Evolutionary conservation across 805 yeast genomes (phyloP), one percentile per base, ranked within the genome.

Genomic region (Blastobotrys attinorum): DNA sequence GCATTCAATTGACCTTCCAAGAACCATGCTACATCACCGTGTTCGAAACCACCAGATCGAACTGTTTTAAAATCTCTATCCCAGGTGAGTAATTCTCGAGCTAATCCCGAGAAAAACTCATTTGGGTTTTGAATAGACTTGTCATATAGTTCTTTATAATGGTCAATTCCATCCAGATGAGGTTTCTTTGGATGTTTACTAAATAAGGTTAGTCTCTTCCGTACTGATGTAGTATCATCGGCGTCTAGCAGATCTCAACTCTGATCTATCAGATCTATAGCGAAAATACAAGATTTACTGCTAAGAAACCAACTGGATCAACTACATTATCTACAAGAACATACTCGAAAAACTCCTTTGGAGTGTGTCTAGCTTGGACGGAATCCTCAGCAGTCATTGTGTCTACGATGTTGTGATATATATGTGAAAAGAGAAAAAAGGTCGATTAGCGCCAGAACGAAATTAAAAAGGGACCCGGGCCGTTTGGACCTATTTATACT

Each of bases 1-100:
- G 98, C 98, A 61, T 92, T 92, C 61, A 90, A 73, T 68, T 83
- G 79, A 60, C 98, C 98, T 50, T 86, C 89, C 40, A 87, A 66
- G 59, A 92, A 92, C 97, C 97, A 92, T 31, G 97, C 87, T 42
- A 79, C 69, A 59, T 86, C 95, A 50, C 90, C 95, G 53, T 80
- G 66, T 52, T 71, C 75, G 51, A 82, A 75, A 43, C 82, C 71
- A 31, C 92, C 95, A 42, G 66, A 65, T 45, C 67, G 52, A 17
- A 75, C 92, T 47, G 74, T 71, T 55, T 73, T 70, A 65, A 85
- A 89, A 42, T 79, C 87, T 47, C 71, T 76, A 60, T 81, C 85
- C 97, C 97, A 89, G 56, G 75, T 66, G 53, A 89, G 73, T 45
- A 77, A 72, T 57, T 81, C 76, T 46, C 71, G 73, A 40, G 96